phyloP scores from a whole-genome alignment of 1,284 basidiomycete species.

The Ganoderma multipileum region DNA sequence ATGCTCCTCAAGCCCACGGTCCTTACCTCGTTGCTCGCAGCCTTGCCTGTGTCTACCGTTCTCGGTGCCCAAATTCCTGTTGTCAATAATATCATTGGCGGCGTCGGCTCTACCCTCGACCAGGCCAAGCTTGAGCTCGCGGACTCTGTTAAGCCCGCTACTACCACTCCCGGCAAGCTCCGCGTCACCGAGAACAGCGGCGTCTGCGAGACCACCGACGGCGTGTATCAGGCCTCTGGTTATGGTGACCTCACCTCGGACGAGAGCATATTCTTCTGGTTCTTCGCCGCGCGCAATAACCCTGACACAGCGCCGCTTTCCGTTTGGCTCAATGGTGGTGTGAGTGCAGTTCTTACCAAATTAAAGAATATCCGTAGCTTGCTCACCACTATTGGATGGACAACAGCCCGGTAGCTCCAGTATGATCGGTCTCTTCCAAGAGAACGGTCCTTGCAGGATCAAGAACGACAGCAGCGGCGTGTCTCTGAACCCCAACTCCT shows the following conservation, averaged over 20 bases:
- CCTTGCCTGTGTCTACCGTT: conserved; percentile 25
- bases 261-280: conserved; percentile 75
- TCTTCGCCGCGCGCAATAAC: conserved; percentile 66
- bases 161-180: conserved; percentile 52
- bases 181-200: conserved; percentile 62
- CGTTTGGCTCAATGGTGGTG: conserved; percentile 73
- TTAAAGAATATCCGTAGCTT: neutral
- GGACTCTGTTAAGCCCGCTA: conserved; percentile 10
- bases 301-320: conserved; percentile 64
- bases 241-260: conserved; percentile 62
- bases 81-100: conserved; percentile 54
- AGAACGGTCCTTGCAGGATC: conserved; percentile 68
- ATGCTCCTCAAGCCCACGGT: conserved; percentile 24
- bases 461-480: conserved; percentile 61
- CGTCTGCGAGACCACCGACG: conserved; percentile 63
- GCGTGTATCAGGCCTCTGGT: conserved; percentile 64
- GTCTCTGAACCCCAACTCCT: conserved; percentile 63
- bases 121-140: conserved; percentile 6
- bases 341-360: conserved; percentile 37
- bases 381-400: neutral
- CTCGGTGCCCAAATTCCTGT: conserved; percentile 48
- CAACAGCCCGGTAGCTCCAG: conserved; percentile 65
- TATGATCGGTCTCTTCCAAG: conserved; percentile 76
- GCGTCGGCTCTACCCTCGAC: conserved; percentile 2
- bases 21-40: conserved; percentile 21